phyloP scores from a whole-genome alignment of 768 basidiomycete genomes.

The Tricholoma sp. region DNA sequence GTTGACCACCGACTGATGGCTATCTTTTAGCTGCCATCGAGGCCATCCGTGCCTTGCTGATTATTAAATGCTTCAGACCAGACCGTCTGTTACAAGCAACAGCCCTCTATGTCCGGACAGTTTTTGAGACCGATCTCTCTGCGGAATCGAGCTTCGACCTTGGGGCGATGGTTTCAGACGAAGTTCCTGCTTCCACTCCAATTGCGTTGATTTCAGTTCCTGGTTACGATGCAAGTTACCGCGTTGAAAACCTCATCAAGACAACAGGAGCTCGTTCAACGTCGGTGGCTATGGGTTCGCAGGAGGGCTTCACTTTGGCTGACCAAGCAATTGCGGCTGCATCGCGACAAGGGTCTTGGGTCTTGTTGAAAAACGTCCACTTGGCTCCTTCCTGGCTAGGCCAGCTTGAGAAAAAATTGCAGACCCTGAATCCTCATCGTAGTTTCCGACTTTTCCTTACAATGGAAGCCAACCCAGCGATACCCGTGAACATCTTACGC shows the following conservation, averaged over 20 bases:
- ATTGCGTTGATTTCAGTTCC: slow-evolving; percentile 89
- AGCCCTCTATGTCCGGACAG: slow-evolving; percentile 62
- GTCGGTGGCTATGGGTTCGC: slow-evolving; percentile 97
- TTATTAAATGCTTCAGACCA: slow-evolving; percentile 89
- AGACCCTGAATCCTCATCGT: slow-evolving; percentile 83
- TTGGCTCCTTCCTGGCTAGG: slow-evolving; percentile 94
- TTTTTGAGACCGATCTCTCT: slow-evolving; percentile 81
- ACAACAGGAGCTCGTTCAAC: slow-evolving; percentile 71
- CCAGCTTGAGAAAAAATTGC: slow-evolving; percentile 93
- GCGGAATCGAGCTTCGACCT: slow-evolving; percentile 72
- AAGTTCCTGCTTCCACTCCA: slow-evolving; percentile 77
- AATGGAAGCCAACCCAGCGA: slow-evolving; percentile 93
- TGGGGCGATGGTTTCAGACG: slow-evolving; percentile 67
- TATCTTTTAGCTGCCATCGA: slow-evolving; percentile 54
- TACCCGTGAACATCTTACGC: slow-evolving; percentile 94
- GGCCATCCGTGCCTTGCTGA: slow-evolving; percentile 67
- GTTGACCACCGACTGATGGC: slow-evolving; percentile 5
- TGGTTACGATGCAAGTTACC: slow-evolving; percentile 98
- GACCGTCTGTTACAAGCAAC: slow-evolving; percentile 87
- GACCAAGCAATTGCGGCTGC: slow-evolving; percentile 95
- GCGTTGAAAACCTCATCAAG: slow-evolving; percentile 83
- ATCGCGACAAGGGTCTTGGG: slow-evolving; percentile 92
- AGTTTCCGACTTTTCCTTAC: slow-evolving; percentile 97
- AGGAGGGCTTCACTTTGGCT: slow-evolving; percentile 93
- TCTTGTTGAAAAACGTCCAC: slow-evolving; percentile 95